These are phyloP conservation scores for Dryas alaskensis DNA, from an alignment of 306 rosid genomes.

Conservation along the genomic window DNA sequence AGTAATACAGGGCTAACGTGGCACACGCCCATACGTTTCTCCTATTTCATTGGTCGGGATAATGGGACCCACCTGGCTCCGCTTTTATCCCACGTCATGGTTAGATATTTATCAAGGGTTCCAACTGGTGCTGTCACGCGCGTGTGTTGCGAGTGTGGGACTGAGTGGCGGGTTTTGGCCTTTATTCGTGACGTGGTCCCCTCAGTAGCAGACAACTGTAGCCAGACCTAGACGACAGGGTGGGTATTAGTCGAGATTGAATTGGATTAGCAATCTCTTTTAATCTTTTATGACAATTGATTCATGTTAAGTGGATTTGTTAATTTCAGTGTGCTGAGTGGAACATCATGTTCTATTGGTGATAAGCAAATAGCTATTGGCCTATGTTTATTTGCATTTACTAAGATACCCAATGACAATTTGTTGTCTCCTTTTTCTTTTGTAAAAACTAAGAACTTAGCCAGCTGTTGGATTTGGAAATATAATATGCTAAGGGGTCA, in stretches of 20 bases:
- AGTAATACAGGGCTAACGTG: slow-evolving; percentile 34
- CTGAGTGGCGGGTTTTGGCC: too few relatives aligned
- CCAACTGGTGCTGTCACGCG: slow-evolving; percentile 20
- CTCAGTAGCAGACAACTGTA: slow-evolving; percentile 9
- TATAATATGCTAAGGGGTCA: neutral
- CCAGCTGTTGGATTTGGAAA: neutral
- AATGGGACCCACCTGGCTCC: slow-evolving; percentile 30
- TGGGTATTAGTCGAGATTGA: neutral
- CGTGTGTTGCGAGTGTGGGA: slow-evolving; percentile 24
- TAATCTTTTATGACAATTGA: too few relatives aligned
- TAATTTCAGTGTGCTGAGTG: too few relatives aligned
- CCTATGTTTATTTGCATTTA: too few relatives aligned
- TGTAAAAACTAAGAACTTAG: neutral
- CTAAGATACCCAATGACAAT: neutral
- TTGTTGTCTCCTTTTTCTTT: neutral
- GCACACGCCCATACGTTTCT: slow-evolving; percentile 20
- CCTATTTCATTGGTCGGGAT: slow-evolving; percentile 22
- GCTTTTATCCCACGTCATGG: slow-evolving; percentile 43
- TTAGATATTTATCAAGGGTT: slow-evolving; percentile 43
- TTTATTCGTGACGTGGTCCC: slow-evolving; percentile 30
- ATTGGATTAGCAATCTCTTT: neutral
- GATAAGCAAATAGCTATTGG: too few relatives aligned
- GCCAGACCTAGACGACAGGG: slow-evolving; percentile 12
- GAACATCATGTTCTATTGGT: too few relatives aligned
- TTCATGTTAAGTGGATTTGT: too few relatives aligned